These are phyloP conservation scores for Monoraphidium neglectum DNA, from an alignment of 139 green algal species.

Conservation along the genomic window DNA sequence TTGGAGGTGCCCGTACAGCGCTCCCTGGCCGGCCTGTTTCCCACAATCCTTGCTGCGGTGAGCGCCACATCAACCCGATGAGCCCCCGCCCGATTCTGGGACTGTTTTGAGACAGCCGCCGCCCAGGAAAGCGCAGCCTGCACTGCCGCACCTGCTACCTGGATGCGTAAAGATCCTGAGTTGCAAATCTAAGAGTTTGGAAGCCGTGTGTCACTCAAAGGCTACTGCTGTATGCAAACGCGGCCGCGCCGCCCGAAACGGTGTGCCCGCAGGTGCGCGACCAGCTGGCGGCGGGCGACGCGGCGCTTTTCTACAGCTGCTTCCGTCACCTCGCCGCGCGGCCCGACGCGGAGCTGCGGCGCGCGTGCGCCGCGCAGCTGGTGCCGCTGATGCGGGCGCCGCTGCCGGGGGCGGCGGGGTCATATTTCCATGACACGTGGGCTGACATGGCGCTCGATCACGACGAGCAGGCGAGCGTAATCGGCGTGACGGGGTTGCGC, in stretches of 20 bases:
- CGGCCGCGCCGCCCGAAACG: neutral
- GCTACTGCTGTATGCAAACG: neutral
- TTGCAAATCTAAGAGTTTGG: neutral
- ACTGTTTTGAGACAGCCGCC: no score
- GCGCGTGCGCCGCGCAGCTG: conserved; percentile 4
- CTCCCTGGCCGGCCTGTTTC: conserved; percentile 48
- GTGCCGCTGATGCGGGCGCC: conserved; percentile 16
- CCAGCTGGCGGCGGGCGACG: conserved; percentile 22
- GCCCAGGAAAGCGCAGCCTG: no score
- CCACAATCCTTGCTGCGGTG: conserved; percentile 38
- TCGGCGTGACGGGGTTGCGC: neutral
- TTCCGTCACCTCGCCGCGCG: conserved; percentile 31
- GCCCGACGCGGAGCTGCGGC: conserved; percentile 19
- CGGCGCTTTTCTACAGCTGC: conserved; percentile 26
- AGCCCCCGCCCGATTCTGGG: no score
- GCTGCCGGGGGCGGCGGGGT: conserved; percentile 10
- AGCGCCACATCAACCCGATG: no score
- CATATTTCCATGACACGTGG: conserved; percentile 28
- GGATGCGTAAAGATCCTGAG: neutral
- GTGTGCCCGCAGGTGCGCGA: neutral
- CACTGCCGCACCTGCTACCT: neutral
- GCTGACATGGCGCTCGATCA: conserved; percentile 18
- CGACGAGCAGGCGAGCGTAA: conserved; percentile 3
- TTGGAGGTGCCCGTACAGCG: conserved; percentile 56
- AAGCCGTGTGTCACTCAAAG: neutral